Evolutionary conservation across 164 flowering plant species (phyloP).

Genomic region (Liquidambar formosana): DNA sequence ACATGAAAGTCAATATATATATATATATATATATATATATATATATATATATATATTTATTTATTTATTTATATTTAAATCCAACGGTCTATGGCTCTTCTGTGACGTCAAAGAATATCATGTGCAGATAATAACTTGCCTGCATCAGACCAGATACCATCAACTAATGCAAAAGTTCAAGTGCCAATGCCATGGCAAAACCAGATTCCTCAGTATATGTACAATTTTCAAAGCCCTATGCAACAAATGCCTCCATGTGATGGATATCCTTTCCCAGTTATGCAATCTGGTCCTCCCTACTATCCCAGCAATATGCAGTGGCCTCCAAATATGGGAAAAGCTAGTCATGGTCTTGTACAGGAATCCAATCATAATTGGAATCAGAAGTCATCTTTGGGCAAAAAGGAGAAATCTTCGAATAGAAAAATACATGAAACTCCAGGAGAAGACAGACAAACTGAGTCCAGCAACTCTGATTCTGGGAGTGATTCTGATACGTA

Average conservation of each 20-base stretch:
- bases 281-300: slow-evolving; percentile 46
- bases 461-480: slow-evolving; percentile 38
- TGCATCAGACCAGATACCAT: slow-evolving; percentile 30
- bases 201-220: slow-evolving; percentile 55
- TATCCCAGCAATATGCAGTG: slow-evolving; percentile 54
- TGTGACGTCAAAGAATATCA: background rate
- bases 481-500: slow-evolving; percentile 35
- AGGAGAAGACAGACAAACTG: slow-evolving; percentile 34
- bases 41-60: no score
- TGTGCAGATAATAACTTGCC: slow-evolving; percentile 31
- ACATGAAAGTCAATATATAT: no score
- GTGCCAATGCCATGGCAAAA: slow-evolving; percentile 54
- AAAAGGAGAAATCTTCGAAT: slow-evolving; percentile 30
- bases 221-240: slow-evolving; percentile 41
- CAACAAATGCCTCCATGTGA: slow-evolving; percentile 49
- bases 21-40: no score
- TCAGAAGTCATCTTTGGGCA: slow-evolving; percentile 29
- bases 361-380: slow-evolving; percentile 26
- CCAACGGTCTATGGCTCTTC: slow-evolving; percentile 1
- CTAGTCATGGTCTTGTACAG: slow-evolving; percentile 20
- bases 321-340: slow-evolving; percentile 41
- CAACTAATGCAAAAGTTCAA: slow-evolving; percentile 35
- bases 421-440: slow-evolving; percentile 29
- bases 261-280: slow-evolving; percentile 46
- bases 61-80: background rate